Evolutionary conservation across 768 basidiomycete species (phyloP).

Genomic region (Filobasidium wieringae): DNA sequence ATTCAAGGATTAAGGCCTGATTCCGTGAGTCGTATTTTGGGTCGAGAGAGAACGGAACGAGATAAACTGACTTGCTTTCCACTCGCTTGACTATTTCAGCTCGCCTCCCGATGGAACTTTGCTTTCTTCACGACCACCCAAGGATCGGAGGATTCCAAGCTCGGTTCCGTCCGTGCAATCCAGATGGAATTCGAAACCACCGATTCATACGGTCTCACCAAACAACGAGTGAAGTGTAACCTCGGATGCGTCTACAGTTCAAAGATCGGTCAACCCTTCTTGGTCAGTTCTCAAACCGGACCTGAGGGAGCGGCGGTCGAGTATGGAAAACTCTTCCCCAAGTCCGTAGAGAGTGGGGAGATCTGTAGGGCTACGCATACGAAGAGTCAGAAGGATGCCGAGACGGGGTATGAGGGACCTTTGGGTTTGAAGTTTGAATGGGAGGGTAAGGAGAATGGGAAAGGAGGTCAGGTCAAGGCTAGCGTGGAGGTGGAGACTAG

Average conservation of each 20-base stretch:
- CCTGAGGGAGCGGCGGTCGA: not conserved
- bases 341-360: conserved; percentile 17
- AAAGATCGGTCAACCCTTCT: not conserved
- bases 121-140: conserved; percentile 65
- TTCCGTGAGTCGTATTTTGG: conserved; percentile 41
- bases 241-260: conserved; percentile 47
- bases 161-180: conserved; percentile 61
- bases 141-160: conserved; percentile 45
- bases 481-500: conserved; percentile 52
- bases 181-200: conserved; percentile 92
- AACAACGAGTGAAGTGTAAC: conserved; percentile 65
- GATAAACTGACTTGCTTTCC: not conserved
- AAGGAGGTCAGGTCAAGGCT: conserved; percentile 16
- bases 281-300: not conserved
- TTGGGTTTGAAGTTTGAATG: conserved; percentile 60
- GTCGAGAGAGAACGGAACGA: not conserved
- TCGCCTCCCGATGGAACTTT: conserved; percentile 93
- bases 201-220: conserved; percentile 63
- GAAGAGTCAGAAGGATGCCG: conserved; percentile 52
- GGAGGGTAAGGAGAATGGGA: conserved; percentile 47
- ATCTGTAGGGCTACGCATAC: conserved; percentile 42
- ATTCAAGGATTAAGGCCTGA: conserved; percentile 98
- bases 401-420: conserved; percentile 72
- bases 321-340: conserved; percentile 9
- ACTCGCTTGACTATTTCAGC: conserved; percentile 7